Evolutionary conservation across 2,329 filamentous ascomycete genomes (phyloP), one percentile per base, ranked within the genome.

Genomic region (Colletotrichum tabaci): DNA sequence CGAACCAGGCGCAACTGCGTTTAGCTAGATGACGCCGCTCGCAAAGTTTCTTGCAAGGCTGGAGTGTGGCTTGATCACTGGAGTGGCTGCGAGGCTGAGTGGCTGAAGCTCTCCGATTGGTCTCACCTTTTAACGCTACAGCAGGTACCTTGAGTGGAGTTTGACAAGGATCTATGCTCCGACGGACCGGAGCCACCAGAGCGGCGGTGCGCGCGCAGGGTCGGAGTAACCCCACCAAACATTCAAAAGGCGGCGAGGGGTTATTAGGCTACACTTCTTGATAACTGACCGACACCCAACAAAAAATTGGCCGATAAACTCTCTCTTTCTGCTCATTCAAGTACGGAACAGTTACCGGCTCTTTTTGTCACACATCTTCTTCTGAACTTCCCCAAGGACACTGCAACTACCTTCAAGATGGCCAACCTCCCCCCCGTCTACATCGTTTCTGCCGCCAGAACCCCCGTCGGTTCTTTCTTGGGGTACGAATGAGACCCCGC

Each of bases 391-490:
- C 35, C 18, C 16, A 53, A 57, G 53, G 56, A 35, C 26, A 63
- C 38, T n/a, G 57, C 61, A 61, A 18, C 44, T 26, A 69, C 42
- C 21, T 42, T 74, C 84, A 90, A 78, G 72, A 97, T 97, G 94
- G 88, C 94, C 81, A 90, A 90, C 77, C 89, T 95, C 75, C 93
- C 94, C 76, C 89, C 95, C 71, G 96, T 99, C 76, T 99, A 99
- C 87, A 98, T 99, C 80, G 95, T 98, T 80, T 96, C 96, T 71
- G 93, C 92, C 75, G 94, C 91, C 79, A 91, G 95, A 84, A 99
- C 96, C 75, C 96, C 96, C 64, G 89, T 98, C 75, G 96, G 96
- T 79, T 95, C 94, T 76, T 99, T 99, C 86, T 90, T 98, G 79
- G 96, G 96, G 94, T 97, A 84, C 74, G 82, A 62, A 55, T 13